Evolutionary conservation across 345 rosid genomes (phyloP).

Genomic region (Syzygium aromaticum): DNA sequence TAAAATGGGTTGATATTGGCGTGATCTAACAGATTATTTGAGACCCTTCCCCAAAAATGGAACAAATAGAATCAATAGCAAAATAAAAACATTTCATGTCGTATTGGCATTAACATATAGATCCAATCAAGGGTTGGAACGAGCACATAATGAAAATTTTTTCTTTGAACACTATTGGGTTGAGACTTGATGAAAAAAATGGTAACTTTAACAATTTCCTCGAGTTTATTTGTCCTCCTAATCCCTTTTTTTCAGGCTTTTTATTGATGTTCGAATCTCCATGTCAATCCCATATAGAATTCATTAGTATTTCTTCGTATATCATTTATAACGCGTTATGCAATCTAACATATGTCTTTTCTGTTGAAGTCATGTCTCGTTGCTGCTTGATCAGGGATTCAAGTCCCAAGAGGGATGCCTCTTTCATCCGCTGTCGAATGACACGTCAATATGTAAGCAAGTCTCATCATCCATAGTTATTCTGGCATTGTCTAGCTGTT

Average conservation of each 20-base stretch:
- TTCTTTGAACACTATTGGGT: not conserved
- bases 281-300: not conserved
- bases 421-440: conserved; percentile 87
- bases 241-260: not conserved
- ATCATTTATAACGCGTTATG: not conserved
- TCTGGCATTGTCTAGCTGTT: not conserved
- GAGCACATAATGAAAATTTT: not conserved
- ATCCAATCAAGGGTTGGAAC: not conserved
- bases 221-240: not conserved
- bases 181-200: not conserved
- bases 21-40: not conserved
- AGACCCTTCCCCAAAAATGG: not conserved
- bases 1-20: not conserved
- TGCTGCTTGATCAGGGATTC: conserved; percentile 72
- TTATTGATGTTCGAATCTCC: not conserved
- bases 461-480: not conserved
- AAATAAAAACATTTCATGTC: not conserved
- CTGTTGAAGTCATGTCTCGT: conserved; percentile 51
- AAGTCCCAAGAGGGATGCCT: conserved; percentile 52
- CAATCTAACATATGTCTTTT: not conserved
- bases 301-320: not conserved
- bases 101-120: not conserved
- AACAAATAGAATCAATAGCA: not conserved
- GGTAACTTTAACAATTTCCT: not conserved
- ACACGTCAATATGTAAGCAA: conserved; percentile 66